These are phyloP conservation scores for Chrysanthemum makinoi DNA, from an alignment of 129 eudicot species.

Conservation along the genomic window DNA sequence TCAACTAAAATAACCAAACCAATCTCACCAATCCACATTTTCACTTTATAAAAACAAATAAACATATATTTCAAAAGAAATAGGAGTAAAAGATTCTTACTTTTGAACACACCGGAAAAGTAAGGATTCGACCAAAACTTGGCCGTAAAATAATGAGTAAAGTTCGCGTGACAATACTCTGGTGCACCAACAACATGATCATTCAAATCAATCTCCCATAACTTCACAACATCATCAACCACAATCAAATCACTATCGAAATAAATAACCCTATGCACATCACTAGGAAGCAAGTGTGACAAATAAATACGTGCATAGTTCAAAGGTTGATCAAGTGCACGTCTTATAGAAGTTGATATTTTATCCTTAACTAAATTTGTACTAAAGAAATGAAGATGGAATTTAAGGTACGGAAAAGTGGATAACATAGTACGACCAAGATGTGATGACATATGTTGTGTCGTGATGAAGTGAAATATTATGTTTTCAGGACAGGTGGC, in stretches of 20 bases:
- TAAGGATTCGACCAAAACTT: conserved; percentile 59
- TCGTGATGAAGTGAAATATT: conserved; percentile 61
- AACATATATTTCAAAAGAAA: background rate
- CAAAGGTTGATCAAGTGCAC: conserved; percentile 81
- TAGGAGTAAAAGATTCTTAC: background rate
- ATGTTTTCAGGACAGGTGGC: conserved; percentile 76
- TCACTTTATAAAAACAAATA: background rate
- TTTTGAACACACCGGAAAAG: conserved; percentile 39
- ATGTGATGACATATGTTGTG: conserved; percentile 8
- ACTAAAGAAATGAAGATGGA: conserved; percentile 58
- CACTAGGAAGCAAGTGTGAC: conserved; percentile 53
- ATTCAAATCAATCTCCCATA: conserved; percentile 49
- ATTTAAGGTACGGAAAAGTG: conserved; percentile 30
- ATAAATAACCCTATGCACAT: conserved; percentile 64
- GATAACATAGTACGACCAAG: conserved; percentile 7
- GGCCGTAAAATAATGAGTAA: conserved; percentile 63
- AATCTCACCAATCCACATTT: too few relatives aligned
- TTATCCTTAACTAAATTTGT: conserved; percentile 49
- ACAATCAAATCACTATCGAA: conserved; percentile 78
- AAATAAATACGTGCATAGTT: conserved; percentile 85
- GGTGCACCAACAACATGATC: conserved; percentile 68
- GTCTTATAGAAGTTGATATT: conserved; percentile 76
- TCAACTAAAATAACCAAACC: too few relatives aligned
- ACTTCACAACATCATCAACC: conserved; percentile 61
- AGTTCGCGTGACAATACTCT: conserved; percentile 79